phyloP scores from a whole-genome alignment of 225 moss, liverwort and hornwort species.

The Antitrichia curtipendula region DNA sequence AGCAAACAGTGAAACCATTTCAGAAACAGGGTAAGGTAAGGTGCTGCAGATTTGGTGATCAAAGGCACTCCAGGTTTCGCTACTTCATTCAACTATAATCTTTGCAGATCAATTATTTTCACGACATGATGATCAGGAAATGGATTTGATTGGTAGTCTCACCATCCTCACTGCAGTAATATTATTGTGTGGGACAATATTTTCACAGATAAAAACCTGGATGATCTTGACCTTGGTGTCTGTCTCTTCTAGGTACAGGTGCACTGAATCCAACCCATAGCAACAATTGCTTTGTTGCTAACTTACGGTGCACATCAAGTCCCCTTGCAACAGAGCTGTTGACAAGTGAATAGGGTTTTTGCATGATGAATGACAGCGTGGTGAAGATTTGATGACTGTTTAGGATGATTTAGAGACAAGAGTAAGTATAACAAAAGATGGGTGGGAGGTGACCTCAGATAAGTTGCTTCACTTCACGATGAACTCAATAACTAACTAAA shows the following conservation, averaged over 20 bases:
- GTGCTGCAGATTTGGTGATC: neutral
- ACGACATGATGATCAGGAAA: neutral
- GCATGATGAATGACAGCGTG: too few species aligned
- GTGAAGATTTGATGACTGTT: neutral
- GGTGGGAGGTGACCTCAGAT: neutral
- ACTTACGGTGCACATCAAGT: neutral
- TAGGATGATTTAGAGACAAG: too few species aligned
- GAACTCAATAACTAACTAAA: neutral
- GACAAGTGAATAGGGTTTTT: neutral
- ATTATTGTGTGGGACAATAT: too few species aligned
- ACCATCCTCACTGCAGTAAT: too few species aligned
- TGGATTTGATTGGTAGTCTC: neutral
- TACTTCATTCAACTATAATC: neutral
- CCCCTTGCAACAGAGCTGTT: too few species aligned
- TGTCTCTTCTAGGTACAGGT: too few species aligned
- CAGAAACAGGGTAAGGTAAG: neutral
- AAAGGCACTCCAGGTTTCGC: neutral
- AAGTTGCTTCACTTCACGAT: too few species aligned
- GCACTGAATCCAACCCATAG: too few species aligned
- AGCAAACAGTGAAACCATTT: neutral
- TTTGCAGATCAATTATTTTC: neutral
- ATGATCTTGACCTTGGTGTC: too few species aligned
- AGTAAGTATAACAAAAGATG: neutral
- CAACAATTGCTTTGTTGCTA: too few species aligned
- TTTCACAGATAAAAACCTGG: too few species aligned